These are phyloP conservation scores for Endocalyx cinctus DNA, from an alignment of 2,329 filamentous ascomycete species.

Conservation along the genomic window DNA sequence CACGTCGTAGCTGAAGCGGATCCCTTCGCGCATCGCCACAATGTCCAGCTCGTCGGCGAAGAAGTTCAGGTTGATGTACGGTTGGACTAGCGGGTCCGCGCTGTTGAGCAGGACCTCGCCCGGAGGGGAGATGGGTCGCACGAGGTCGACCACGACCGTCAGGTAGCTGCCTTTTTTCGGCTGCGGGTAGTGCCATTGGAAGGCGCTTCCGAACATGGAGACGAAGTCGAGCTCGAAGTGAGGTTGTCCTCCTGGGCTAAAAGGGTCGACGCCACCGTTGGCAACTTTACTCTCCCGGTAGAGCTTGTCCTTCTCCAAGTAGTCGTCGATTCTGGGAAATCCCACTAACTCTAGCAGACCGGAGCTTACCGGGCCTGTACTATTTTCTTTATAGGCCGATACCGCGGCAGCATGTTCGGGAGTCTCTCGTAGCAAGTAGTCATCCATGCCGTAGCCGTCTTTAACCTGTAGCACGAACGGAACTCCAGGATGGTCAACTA, in stretches of 20 bases:
- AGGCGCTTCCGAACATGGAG: conserved; percentile 47
- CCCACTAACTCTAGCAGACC: conserved; percentile 47
- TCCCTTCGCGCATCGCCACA: conserved; percentile 54
- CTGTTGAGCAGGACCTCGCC: conserved; percentile 55
- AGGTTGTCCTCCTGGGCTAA: conserved; percentile 51
- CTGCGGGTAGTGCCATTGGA: conserved; percentile 43
- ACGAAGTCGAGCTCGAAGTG: conserved; percentile 62
- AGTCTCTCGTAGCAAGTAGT: conserved; percentile 34
- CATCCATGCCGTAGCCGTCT: conserved; percentile 35
- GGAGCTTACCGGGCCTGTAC: conserved; percentile 34
- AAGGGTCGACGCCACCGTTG: conserved; percentile 46
- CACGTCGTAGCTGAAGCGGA: conserved; percentile 53
- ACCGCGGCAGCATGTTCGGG: conserved; percentile 29
- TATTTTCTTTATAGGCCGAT: conserved; percentile 31
- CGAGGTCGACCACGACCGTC: conserved; percentile 49
- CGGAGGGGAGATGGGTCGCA: conserved; percentile 33
- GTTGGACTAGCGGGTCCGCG: conserved; percentile 43
- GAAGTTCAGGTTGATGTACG: conserved; percentile 58
- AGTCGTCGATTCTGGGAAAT: conserved; percentile 53
- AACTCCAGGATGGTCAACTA: conserved; percentile 58
- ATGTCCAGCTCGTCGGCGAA: conserved; percentile 52
- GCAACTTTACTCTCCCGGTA: conserved; percentile 40
- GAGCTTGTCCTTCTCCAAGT: conserved; percentile 41
- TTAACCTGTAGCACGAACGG: conserved; percentile 43
- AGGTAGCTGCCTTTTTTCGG: conserved; percentile 43